phyloP scores from a whole-genome alignment of 108 stramenopile species.

The Skeletonema grethae region DNA sequence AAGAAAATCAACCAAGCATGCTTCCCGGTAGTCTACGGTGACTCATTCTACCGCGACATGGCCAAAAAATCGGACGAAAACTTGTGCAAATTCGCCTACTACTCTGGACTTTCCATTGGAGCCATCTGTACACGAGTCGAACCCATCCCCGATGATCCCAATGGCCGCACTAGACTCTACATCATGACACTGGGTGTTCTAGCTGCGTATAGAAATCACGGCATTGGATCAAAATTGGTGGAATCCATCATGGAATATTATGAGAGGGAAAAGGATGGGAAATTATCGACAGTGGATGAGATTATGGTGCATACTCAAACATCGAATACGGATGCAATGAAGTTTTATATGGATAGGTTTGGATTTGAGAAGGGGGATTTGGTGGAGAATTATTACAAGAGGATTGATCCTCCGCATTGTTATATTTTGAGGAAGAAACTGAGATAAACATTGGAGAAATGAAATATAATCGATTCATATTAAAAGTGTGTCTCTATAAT shows the following conservation, averaged over 20 bases:
- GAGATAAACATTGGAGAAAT: conserved; percentile 20
- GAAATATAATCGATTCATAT: too few species aligned
- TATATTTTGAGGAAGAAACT: conserved; percentile 89
- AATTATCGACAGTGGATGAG: conserved; percentile 63
- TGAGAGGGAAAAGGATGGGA: conserved; percentile 46
- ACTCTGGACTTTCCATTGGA: conserved; percentile 86
- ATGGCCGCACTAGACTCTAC: conserved; percentile 70
- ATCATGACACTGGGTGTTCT: conserved; percentile 98
- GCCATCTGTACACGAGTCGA: conserved; percentile 85
- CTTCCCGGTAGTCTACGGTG: conserved; percentile 91
- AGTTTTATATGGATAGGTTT: conserved; percentile 88
- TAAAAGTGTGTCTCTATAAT: too few species aligned
- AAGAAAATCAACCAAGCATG: conserved; percentile 78
- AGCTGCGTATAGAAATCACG: conserved; percentile 89
- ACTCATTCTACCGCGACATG: conserved; percentile 89
- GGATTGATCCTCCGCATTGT: conserved; percentile 97
- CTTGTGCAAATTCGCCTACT: conserved; percentile 87
- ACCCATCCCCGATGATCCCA: conserved; percentile 34
- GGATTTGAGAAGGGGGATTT: conserved; percentile 89
- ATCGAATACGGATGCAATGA: conserved; percentile 90
- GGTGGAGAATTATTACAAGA: conserved; percentile 95
- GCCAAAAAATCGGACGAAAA: conserved; percentile 55
- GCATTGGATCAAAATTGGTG: conserved; percentile 91
- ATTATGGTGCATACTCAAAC: conserved; percentile 96
- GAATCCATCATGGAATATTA: conserved; percentile 76